phyloP scores from a whole-genome alignment of 2,329 filamentous ascomycete genomes.

The Arthrobotrys entomopaga region DNA sequence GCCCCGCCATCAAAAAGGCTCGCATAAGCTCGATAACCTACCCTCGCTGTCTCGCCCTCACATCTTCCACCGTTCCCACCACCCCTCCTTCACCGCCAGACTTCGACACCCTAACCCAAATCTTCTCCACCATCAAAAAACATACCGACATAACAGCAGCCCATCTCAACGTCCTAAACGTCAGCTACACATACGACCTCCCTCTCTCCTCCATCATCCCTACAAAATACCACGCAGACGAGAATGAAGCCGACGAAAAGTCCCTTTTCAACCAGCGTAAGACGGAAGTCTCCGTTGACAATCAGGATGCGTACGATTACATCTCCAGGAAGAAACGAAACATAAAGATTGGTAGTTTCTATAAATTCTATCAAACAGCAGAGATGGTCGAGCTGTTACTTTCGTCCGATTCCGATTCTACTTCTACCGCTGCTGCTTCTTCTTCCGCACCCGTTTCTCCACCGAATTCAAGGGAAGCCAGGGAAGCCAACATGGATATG shows the following conservation, averaged over 20 bases:
- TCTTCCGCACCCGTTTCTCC: neutral
- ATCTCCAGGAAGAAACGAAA: slow-evolving; percentile 32
- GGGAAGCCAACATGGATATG: slow-evolving; percentile 7
- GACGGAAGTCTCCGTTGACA: slow-evolving; percentile 29
- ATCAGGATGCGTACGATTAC: slow-evolving; percentile 47
- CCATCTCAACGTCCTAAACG: slow-evolving; percentile 42
- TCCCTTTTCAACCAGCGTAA: slow-evolving; percentile 31
- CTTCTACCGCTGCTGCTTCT: neutral
- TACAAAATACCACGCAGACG: slow-evolving; percentile 45
- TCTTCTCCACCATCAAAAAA: slow-evolving; percentile 46
- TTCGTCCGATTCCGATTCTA: slow-evolving; percentile 12
- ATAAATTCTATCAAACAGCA: slow-evolving; percentile 46
- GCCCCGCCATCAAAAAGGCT: slow-evolving; percentile 43
- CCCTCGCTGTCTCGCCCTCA: slow-evolving; percentile 42
- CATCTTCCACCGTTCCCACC: neutral
- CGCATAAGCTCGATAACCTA: slow-evolving; percentile 37
- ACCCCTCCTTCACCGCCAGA: slow-evolving; percentile 8
- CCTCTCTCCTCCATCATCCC: slow-evolving; percentile 38
- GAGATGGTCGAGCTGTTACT: slow-evolving; percentile 45
- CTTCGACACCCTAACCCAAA: slow-evolving; percentile 17
- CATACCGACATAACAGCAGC: slow-evolving; percentile 22
- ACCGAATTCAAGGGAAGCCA: neutral
- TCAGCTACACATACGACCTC: slow-evolving; percentile 43
- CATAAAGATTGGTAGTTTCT: slow-evolving; percentile 52
- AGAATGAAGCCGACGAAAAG: slow-evolving; percentile 29